Evolutionary conservation across 148 eudicot genomes (phyloP).

Genomic region (Rhododendron simsii): DNA sequence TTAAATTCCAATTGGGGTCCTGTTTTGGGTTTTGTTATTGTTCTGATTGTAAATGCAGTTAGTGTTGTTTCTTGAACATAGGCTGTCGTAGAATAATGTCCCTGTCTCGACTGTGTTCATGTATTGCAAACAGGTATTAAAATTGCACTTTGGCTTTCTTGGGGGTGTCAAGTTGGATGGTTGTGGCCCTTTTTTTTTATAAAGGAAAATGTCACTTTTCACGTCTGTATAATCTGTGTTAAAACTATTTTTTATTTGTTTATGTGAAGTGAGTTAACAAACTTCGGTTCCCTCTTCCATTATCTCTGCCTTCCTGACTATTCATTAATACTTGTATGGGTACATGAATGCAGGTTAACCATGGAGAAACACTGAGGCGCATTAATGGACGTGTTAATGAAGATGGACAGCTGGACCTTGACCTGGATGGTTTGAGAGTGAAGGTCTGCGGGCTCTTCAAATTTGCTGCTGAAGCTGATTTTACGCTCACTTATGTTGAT

Average conservation of each 20-base stretch:
- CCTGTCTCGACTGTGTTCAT: not conserved
- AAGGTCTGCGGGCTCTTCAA: conserved; percentile 59
- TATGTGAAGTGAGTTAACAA: not conserved
- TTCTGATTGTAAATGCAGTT: not conserved
- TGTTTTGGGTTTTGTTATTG: not conserved
- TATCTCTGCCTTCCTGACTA: not conserved
- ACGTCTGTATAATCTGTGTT: not conserved
- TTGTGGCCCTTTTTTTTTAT: not conserved
- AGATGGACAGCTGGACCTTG: conserved; percentile 44
- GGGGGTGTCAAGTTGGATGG: not conserved
- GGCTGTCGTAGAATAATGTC: not conserved
- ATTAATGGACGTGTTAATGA: conserved; percentile 51
- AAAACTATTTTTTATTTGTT: not conserved
- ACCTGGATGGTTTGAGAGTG: conserved; percentile 47
- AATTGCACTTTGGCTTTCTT: not conserved
- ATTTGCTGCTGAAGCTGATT: conserved; percentile 42
- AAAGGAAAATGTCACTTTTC: not conserved
- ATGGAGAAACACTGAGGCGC: conserved; percentile 79
- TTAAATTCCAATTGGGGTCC: not conserved
- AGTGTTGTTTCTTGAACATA: not conserved
- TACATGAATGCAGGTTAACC: conserved; percentile 49
- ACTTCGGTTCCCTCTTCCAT: not conserved
- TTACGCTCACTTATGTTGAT: conserved; percentile 66
- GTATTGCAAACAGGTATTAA: not conserved
- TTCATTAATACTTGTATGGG: not conserved